Evolutionary conservation across 2,329 filamentous ascomycete species (phyloP), one percentile per base, ranked within the genome.

Genomic region (Fulvia fulva): DNA sequence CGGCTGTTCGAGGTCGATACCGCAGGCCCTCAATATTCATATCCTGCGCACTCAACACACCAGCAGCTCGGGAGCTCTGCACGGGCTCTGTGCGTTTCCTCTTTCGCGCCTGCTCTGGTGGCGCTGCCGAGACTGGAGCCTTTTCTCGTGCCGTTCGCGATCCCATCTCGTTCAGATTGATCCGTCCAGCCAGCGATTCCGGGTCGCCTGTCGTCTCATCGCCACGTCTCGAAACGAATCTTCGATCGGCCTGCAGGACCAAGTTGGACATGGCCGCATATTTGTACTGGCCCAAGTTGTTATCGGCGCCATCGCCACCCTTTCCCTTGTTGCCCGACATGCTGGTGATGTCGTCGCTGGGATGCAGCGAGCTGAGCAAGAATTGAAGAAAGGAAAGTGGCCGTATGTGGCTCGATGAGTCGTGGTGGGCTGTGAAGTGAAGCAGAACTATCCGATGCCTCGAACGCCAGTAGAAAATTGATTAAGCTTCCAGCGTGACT

Each of bases 241-340:
- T 88, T 79, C 92, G 88, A 81, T 99, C 94, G 80, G 91, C 92
- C 89, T 99, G 94, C 85, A 99, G 90, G 74, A 99, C 94, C 91
- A 99, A 88, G 86, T 99, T 99, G 80, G 94, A 99, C 94, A 99
- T 74, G 50, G 70, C 71, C 59, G 66, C 67, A 67, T 74, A 74
- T 64, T 74, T 74, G 69, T 74, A 74, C 66, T 74, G 70, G 52
- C 66, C 69, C 58, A 74, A 62, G 52, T 69, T 66, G 65, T 71
- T 71, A 59, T 68, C 68, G 57, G 67, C 70, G 61, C 65, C 65
- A 61, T 65, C 66, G 55, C 60, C 60, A 51, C 67, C 70, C 63
- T 67, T 67, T 57, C 68, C 64, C 53, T 69, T 65, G 25, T 65
- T 66, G 59, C 66, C 63, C 60, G 67, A 68, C 70, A 72, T 72